Evolutionary conservation across 2,329 filamentous ascomycete genomes (phyloP), one percentile per base, ranked within the genome.

Genomic region (Aspergillus thermomutatus): DNA sequence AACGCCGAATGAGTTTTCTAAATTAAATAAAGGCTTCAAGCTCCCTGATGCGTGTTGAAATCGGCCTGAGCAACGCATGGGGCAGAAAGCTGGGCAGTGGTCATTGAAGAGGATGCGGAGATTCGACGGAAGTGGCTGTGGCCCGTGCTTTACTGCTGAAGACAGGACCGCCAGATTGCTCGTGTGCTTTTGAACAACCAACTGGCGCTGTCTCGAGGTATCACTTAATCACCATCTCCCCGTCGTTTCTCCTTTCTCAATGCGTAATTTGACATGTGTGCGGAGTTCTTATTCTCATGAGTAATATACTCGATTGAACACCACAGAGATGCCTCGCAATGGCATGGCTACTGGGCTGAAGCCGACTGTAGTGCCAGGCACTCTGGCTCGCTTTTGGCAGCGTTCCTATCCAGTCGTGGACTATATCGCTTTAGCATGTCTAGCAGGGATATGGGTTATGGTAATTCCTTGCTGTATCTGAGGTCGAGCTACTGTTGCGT

Each of bases 391-490:
- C 50, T 81, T 83, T 66, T 82, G 77, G 73, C 77, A 79, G 84
- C 87, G 86, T 71, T 92, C 90, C 1, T 94, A 97, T 78, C 90
- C 90, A 10, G 86, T 90, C 3, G 86, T 90, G 5, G 94, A 99
- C 72, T 97, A 96, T 75, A 75, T 95, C 28, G 91, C 91, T 37
- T 84, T 97, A 60, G 77, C 80, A 1, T 73, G 90, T 41, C 80
- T 97, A n/a, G 68, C 91, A 7, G 77, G 80, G 4, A 84, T 82
- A 52, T 94, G 90, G 65, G 27, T 70, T 49, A 43, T 71, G 53
- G 66, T 72, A 47, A 56, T 65, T 61, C 68, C 23, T 26, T 55
- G 49, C 25, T 28, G 43, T 7, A 7, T 48, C 11, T 4, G 2
- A 7, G 43, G 9, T 23, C 40, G 21, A 11, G 25, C 27, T 37